Percentiles rank a stretch among this genome's conserved stretches.
Conservation (phyloP, 176 grass and related monocot species). For the Oryza australiensis region DNA sequence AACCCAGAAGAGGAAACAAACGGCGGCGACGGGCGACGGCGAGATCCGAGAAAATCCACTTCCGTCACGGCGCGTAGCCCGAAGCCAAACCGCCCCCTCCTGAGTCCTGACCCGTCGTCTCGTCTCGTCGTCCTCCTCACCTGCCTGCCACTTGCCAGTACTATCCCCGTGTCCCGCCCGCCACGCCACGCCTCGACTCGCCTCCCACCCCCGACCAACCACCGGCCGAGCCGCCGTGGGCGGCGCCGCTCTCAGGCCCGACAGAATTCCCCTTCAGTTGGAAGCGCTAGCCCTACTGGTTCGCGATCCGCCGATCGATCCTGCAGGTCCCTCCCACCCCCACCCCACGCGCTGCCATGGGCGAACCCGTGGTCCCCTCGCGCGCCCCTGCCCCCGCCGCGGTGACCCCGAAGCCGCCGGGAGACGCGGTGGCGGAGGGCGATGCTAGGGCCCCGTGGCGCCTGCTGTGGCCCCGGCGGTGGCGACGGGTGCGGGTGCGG, state of each 20-base stretch:
- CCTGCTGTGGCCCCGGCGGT: not conserved
- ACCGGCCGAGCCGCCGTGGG: not conserved
- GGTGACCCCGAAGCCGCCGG: not conserved
- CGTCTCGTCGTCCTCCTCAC: not conserved
- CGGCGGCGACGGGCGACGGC: not conserved
- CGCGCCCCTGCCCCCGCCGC: not conserved
- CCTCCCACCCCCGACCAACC: not conserved
- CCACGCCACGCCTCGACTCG: not conserved
- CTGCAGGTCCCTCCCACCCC: not conserved
- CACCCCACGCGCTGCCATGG: slow-evolving; percentile 17
- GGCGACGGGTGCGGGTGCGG: not conserved
- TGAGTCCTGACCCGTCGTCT: too few relatives aligned
- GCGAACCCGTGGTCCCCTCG: slow-evolving; percentile 17
- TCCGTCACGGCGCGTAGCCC: slow-evolving; percentile 1
- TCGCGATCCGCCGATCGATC: not conserved
- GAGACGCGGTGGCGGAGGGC: not conserved
- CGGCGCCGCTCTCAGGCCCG: not conserved
- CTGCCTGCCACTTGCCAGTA: not conserved
- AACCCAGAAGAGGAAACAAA: not conserved
- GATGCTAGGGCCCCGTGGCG: slow-evolving; percentile 18
- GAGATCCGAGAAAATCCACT: not conserved
- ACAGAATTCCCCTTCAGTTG: not conserved
- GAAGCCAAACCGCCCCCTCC: not conserved
- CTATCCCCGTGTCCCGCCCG: not conserved
- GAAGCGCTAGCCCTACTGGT: slow-evolving; percentile 28